Evolutionary conservation across 164 flowering plant genomes (phyloP).

Genomic region (Berberis thunbergii): DNA sequence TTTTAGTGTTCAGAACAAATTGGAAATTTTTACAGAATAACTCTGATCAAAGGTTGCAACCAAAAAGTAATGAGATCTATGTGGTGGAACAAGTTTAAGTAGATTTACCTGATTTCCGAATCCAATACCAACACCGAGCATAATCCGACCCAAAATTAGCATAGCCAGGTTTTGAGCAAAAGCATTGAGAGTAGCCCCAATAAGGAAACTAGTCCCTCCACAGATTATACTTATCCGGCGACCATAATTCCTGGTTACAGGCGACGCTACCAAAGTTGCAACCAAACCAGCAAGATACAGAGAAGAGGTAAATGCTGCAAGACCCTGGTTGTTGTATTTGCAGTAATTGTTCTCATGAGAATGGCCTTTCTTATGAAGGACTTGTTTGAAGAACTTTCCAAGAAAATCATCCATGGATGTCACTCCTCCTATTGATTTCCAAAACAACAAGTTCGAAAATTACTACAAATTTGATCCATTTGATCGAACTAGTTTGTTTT

Average conservation of each 20-base stretch:
- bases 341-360: conserved; percentile 74
- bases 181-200: conserved; percentile 71
- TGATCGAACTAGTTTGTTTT: neutral
- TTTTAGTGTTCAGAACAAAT: too few species aligned
- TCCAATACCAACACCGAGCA: conserved; percentile 97
- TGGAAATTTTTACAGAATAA: too few species aligned
- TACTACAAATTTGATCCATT: neutral
- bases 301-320: conserved; percentile 83
- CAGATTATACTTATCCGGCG: conserved; percentile 60
- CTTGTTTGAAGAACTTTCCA: conserved; percentile 49
- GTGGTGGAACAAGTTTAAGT: neutral
- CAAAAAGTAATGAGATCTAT: neutral
- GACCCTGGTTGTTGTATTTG: conserved; percentile 72
- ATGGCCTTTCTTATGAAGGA: conserved; percentile 39
- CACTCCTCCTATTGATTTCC: conserved; percentile 55
- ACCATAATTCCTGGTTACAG: conserved; percentile 62
- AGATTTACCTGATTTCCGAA: conserved; percentile 80
- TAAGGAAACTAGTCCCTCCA: conserved; percentile 71
- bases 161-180: conserved; percentile 54
- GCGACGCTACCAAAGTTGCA: conserved; percentile 61
- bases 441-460: neutral
- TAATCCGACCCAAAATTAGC: conserved; percentile 72
- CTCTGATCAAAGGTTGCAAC: too few species aligned
- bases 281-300: conserved; percentile 84
- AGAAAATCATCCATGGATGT: conserved; percentile 90